Evolutionary conservation across 2,329 filamentous ascomycete genomes (phyloP), one percentile per base, ranked within the genome.

Genomic region (Elsinoe australis): DNA sequence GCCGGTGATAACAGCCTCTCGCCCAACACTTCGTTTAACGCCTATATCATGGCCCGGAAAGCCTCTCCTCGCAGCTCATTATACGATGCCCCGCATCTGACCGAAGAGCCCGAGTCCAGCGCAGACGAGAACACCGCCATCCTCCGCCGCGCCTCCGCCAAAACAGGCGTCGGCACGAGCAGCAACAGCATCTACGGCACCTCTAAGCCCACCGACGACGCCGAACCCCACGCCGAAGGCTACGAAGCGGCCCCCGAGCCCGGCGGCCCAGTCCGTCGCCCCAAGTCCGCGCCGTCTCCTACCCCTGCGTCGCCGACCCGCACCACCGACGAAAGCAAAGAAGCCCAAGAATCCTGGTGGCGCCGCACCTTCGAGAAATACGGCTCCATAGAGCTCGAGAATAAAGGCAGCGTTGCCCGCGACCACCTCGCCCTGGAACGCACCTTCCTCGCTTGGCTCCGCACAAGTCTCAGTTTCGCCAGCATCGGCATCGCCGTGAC

Each of bases 381-480:
- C 55, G 79, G 79, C 14, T 75, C 71, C 51, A 74, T 92, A 45
- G 85, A 90, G 69, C 66, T 92, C 52, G 86, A 92, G 64, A 92
- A 92, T 60, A 90, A 87, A 65, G 86, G 86, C 31, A 87, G 82
- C 60, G 85, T 90, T 31, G 86, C 86, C 8, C 72, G 86, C 58
- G 86, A 92, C 64, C 86, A 92, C 67, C 69, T 92, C 49, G 86
- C 86, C 17, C 68, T 92, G 41, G 86, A 92, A 66, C 77, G 86
- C 15, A 92, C 86, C 0, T 92, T 90, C 64, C 77, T 92, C 24
- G 86, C 86, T 48, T 92, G 86, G 86, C 74, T 92, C 34, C 78
- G 86, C 46, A 92, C 86, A 2, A 88, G 83, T 2, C 75, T 92
- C 28, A 80, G 83, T 18, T 92, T 92, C 59, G 84, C 85, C 8